phyloP scores from a whole-genome alignment of 2,329 filamentous ascomycete species.

The Biscogniauxia marginata region DNA sequence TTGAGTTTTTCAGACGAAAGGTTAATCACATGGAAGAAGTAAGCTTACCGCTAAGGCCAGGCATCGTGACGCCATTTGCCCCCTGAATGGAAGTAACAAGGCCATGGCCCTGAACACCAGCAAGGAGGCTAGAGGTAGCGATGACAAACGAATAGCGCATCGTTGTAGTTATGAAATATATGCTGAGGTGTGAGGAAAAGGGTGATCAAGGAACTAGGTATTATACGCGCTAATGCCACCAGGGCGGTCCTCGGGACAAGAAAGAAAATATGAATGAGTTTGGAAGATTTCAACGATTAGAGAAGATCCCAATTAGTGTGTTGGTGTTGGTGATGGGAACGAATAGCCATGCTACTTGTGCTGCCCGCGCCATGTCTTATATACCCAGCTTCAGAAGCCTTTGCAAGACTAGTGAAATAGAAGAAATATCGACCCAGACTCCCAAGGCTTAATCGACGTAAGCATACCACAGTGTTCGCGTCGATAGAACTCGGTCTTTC shows the following conservation, averaged over 20 bases:
- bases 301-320: slow-evolving; percentile 10
- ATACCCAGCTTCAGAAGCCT: slow-evolving; percentile 10
- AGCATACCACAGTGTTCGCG: not conserved
- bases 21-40: not conserved
- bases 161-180: slow-evolving; percentile 11
- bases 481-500: not conserved
- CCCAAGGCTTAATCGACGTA: not conserved
- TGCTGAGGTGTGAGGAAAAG: not conserved
- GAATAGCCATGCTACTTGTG: slow-evolving; percentile 5
- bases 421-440: not conserved
- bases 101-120: slow-evolving; percentile 29
- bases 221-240: slow-evolving; percentile 24
- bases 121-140: slow-evolving; percentile 27
- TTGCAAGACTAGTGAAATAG: not conserved
- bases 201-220: slow-evolving; percentile 5
- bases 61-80: slow-evolving; percentile 34
- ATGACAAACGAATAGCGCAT: slow-evolving; percentile 31
- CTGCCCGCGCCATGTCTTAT: slow-evolving; percentile 11
- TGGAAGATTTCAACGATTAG: slow-evolving; percentile 15
- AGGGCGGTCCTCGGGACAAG: slow-evolving; percentile 23
- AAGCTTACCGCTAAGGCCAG: slow-evolving; percentile 28
- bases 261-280: slow-evolving; percentile 10
- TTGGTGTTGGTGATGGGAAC: slow-evolving; percentile 10
- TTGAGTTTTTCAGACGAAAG: not conserved
- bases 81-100: slow-evolving; percentile 32